Base-by-base conservation (phyloP, 1,139 yeast genomes). In the Taphrina flavorubra region DNA sequence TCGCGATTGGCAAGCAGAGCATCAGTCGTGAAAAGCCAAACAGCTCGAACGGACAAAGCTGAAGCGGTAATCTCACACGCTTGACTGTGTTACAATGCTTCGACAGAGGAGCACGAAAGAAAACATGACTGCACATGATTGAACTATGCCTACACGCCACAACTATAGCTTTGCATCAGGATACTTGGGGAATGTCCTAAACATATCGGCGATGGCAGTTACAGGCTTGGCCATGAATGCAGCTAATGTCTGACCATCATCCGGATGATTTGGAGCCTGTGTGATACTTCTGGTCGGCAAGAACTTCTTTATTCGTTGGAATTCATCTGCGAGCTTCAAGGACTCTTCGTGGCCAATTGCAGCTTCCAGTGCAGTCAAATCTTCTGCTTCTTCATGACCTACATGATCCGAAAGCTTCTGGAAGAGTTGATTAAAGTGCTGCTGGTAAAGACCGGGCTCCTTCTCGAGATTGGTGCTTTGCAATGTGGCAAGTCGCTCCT, bases 141-240 rank as follows among this genome's bases (percentile, higher is more conserved):
- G 37, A 20, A 34, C 37, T 25, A 49, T n/a, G 34, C 37, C n/a
- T 25, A 34, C 3, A 18, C 2, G 36, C 13, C 58, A 8, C 1
- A 25, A 1, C 20, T 34, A 58, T 25, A 58, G 42, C 42, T 58
- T 58, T 1, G 62, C 62, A 31, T 58, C 62, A 11, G 62, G 62
- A 16, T 58, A 25, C 25, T 46, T 58, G 10, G 62, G 62, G 36
- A 42, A 58, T 14, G 53, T 20, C 34, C 62, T 58, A 25, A 58
- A 58, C 51, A 42, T 44, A 34, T 58, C 62, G 14, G 62, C 62
- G 31, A 58, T 58, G 53, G 62, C 62, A 20, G 62, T 58, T 3
- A 58, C 62, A 14, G 62, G 62, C 42, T 58, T 58, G 13, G 62
- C 62, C 62, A 58, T 25, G 14, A 58, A 58, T 25, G 62, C 62